Conservation (phyloP, 176 grass and related monocot species). For the Zoysia pacifica region DNA sequence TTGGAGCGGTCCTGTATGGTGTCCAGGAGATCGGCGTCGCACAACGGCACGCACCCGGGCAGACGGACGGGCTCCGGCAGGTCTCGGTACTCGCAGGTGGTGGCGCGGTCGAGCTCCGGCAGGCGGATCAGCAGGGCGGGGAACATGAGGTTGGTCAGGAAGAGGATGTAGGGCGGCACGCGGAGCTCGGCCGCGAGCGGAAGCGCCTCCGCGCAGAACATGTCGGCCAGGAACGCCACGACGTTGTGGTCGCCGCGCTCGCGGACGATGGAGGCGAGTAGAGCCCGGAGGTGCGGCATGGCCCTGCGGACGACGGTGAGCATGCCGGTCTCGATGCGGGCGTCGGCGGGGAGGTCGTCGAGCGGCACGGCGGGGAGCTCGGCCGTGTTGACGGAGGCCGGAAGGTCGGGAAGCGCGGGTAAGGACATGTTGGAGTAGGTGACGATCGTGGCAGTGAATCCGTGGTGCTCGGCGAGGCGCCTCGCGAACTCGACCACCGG, state of each 20-base stretch:
- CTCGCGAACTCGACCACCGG: conserved; percentile 37
- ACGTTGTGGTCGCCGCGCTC: neutral
- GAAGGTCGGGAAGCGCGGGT: conserved; percentile 17
- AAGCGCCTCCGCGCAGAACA: conserved; percentile 26
- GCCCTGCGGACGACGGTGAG: neutral
- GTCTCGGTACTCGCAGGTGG: conserved; percentile 37
- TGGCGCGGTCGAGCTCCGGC: conserved; percentile 27
- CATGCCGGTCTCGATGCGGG: neutral
- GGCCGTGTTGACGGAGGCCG: conserved; percentile 2
- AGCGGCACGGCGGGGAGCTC: conserved; percentile 43
- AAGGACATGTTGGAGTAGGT: conserved; percentile 39
- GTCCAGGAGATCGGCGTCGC: no score
- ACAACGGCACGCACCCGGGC: conserved; percentile 25
- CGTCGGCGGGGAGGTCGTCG: conserved; percentile 40
- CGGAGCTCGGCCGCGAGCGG: conserved; percentile 22
- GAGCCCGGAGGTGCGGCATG: neutral
- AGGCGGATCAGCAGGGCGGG: conserved; percentile 25
- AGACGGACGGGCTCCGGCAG: conserved; percentile 39
- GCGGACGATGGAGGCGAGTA: conserved; percentile 13
- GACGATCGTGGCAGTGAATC: conserved; percentile 43
- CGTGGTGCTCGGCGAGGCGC: conserved; percentile 14
- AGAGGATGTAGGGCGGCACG: conserved; percentile 44
- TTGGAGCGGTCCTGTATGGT: conserved; percentile 15
- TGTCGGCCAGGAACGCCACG: conserved; percentile 41
- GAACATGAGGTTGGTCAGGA: conserved; percentile 18